Percentiles rank a stretch among this genome's conserved stretches.
These are phyloP conservation scores for Sclerospora graminicola DNA, from an alignment of 352 stramenopile species.

Conservation along the genomic window DNA sequence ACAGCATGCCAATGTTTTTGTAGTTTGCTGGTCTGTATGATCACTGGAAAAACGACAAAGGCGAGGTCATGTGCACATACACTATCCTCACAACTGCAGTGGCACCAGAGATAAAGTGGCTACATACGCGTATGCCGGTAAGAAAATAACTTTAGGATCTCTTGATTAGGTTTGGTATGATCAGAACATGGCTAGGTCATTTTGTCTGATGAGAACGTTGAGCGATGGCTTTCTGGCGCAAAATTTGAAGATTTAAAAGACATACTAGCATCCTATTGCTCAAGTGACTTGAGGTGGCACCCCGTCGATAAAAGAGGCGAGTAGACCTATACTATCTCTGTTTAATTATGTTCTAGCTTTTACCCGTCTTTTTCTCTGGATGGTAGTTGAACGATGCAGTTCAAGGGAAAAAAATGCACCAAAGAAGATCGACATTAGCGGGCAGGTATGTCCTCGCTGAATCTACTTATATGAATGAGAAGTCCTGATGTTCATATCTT, in stretches of 20 bases:
- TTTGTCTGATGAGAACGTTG: constrained; percentile 45
- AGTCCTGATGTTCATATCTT: not conserved
- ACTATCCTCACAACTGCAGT: constrained; percentile 82
- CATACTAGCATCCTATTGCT: constrained; percentile 40
- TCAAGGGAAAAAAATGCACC: constrained; percentile 59
- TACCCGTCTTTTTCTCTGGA: not conserved
- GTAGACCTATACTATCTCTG: not conserved
- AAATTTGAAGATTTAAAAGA: constrained; percentile 50
- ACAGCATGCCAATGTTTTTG: not conserved
- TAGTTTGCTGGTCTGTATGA: constrained; percentile 85
- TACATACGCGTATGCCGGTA: constrained; percentile 84
- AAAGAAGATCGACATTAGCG: constrained; percentile 71
- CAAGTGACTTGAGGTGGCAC: constrained; percentile 54
- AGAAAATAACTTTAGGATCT: not conserved
- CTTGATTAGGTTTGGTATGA: not conserved
- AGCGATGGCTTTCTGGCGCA: constrained; percentile 48
- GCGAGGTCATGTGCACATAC: constrained; percentile 68
- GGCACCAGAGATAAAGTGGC: constrained; percentile 53
- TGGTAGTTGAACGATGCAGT: constrained; percentile 58
- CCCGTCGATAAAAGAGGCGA: constrained; percentile 67
- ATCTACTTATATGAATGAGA: not conserved
- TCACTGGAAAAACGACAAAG: constrained; percentile 53
- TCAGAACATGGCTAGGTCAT: constrained; percentile 41
- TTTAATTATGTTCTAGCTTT: not conserved
- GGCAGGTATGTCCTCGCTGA: constrained; percentile 24